phyloP scores from a whole-genome alignment of 75 land plant species.

The Sequoia sempervirens region DNA sequence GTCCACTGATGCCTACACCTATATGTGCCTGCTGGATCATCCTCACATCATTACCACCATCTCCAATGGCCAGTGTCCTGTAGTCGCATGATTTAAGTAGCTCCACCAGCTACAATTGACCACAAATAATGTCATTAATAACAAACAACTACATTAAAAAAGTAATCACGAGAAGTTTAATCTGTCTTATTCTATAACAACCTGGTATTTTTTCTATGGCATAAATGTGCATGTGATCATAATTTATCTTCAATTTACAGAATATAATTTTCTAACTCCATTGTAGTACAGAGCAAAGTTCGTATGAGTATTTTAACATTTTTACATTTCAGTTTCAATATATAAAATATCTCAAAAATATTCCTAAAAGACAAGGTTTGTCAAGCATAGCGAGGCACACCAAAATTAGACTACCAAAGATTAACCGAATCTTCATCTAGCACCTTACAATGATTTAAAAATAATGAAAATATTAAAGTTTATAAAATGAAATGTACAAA shows the following conservation, averaged over 20 bases:
- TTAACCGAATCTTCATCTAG: no score
- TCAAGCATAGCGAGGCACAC: no score
- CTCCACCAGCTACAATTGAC: slow-evolving; percentile 71
- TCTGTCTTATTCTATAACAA: background rate
- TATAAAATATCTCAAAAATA: no score
- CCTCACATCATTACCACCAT: slow-evolving; percentile 98
- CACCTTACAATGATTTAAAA: no score
- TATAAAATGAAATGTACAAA: no score
- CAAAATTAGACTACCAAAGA: no score
- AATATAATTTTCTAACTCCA: background rate
- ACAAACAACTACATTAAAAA: background rate
- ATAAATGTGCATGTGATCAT: background rate
- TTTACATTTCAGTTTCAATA: background rate
- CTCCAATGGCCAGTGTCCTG: slow-evolving; percentile 96
- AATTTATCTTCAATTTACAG: background rate
- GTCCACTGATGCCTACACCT: slow-evolving; percentile 97
- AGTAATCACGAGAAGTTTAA: background rate
- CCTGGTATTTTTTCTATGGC: background rate
- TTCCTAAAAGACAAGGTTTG: no score
- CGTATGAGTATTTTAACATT: background rate
- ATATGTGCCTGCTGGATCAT: slow-evolving; percentile 99
- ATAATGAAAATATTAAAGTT: no score
- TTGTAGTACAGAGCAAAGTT: background rate
- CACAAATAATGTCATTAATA: background rate
- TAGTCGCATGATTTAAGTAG: slow-evolving; percentile 88